Base-by-base conservation (phyloP, 2,329 filamentous ascomycete genomes). In the Botrytis deweyae region DNA sequence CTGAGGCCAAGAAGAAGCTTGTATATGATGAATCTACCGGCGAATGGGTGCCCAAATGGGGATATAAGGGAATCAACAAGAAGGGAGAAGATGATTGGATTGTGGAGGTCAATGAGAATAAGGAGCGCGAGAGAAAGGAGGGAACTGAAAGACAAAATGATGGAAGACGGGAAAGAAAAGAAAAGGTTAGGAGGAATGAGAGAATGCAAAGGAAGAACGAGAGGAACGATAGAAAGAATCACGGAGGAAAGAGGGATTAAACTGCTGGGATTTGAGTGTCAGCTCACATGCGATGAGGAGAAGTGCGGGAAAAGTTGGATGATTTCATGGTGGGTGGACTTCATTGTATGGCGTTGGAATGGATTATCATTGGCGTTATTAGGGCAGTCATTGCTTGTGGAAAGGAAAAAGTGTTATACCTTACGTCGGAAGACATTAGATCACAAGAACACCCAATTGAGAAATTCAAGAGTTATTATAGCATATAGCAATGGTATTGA, bases 41-140 rank as follows among this genome's bases (percentile, higher is more conserved):
- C 77, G 93, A 96, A 82, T 98, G 94, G 94, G 92, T 94, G 81
- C 92, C 93, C 76, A 95, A 94, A 84, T 99, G 95, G 94, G 96
- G 96, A 0, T 97, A 96, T 85, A 92, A 95, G 85, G 95, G 92
- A 75, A 91, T 93, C 82, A 96, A 96, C 83, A 95, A 96, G 86
- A 90, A 91, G 75, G 92, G 89, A 33, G 91, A 97, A 83, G 87
- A 90, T 77, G 91, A 97, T 80, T 97, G 95, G 93, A 86, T 98
- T 78, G 93, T 98, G 74, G 96, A 98, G 88, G 91, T 99, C 72
- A 92, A 97, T 81, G 89, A 92, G 82, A 89, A 91, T 82, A 90
- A 89, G 81, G 91, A 93, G 84, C 87, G 85, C 58, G 85, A 86
- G 80, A 84, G 84, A 76, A 89, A 92, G 83, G 87, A 91, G 77